Evolutionary conservation across 2,329 filamentous ascomycete species (phyloP).

Genomic region (Alternaria panax): DNA sequence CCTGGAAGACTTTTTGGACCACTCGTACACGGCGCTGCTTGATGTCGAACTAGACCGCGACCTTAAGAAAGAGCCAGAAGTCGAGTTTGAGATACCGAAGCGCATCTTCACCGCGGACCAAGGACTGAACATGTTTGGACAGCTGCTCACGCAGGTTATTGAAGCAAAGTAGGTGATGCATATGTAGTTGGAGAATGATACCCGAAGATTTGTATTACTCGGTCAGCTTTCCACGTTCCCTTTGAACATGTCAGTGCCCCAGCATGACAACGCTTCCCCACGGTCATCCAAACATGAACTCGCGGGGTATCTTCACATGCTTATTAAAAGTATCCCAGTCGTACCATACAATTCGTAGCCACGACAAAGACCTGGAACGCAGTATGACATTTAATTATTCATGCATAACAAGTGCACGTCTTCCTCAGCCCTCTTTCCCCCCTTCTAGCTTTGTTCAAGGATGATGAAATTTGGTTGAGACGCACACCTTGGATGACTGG

Average conservation of each 20-base stretch:
- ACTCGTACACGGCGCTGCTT: slow-evolving; percentile 87
- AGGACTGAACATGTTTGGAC: slow-evolving; percentile 40
- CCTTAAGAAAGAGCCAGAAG: slow-evolving; percentile 83
- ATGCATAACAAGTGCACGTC: not conserved
- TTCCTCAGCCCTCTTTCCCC: not conserved
- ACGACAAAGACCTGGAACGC: not conserved
- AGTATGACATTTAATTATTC: not conserved
- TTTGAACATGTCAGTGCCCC: not conserved
- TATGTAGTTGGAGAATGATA: slow-evolving; percentile 8
- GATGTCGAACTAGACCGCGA: slow-evolving; percentile 84
- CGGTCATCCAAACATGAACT: not conserved
- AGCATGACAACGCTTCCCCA: not conserved
- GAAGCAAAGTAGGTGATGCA: slow-evolving; percentile 30
- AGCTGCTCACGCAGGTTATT: slow-evolving; percentile 42
- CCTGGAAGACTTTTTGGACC: slow-evolving; percentile 95
- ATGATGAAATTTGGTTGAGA: not conserved
- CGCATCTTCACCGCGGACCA: slow-evolving; percentile 68
- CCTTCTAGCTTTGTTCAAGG: not conserved
- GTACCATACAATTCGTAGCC: not conserved
- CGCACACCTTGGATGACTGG: not conserved
- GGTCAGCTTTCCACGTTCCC: not conserved
- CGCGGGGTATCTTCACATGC: not conserved
- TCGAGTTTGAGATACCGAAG: slow-evolving; percentile 95
- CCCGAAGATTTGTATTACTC: not conserved
- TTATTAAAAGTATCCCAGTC: not conserved